Base-by-base conservation (phyloP, 2,329 filamentous ascomycete species). In the Ceratocystis alfenasii region DNA sequence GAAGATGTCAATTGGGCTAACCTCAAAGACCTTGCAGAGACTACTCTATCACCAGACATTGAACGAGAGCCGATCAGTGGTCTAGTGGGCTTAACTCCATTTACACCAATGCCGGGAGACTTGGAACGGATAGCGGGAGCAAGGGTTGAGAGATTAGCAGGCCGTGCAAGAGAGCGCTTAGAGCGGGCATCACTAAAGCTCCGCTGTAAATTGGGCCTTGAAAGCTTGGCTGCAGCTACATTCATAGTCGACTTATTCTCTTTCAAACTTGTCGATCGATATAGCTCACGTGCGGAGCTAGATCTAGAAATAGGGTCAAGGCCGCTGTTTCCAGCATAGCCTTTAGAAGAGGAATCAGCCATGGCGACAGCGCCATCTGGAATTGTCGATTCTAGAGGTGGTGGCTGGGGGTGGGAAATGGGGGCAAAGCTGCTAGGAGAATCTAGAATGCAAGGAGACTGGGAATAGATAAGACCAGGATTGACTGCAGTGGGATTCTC, bases 391-490 rank as follows among this genome's bases (percentile, higher is more conserved):
- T 28, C 53, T 28, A 57, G 20, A 30, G 53, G 15, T 28, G 53
- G 30, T 22, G 59, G 59, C 30, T 62, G 61, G 17, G 33, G 28
- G 3, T 28, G 22, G 3, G 61, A 62, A 30, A 62, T 48, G 45
- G 44, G 36, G 41, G 28, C 8, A 62, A 62, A 46, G 61, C 61
- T 30, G 61, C 22, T 62, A 20, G 36, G 17, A 12, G 61, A 68
- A 50, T 80, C 76, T 74, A 81, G 77, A 64, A 73, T 71, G 2
- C 80, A 78, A 22, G 80, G 80, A 12, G 77, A 77, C 28, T 68
- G 81, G 79, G 10, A 81, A 71, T 83, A 82, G 6, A 87, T 74
- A 17, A 87, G 74, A 6, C 81, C 83, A 1, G 84, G 84, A 69
- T 87, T 78, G 5, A 87, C 83, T n/a, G 77, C 80, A 8, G 66